Base-by-base conservation (phyloP, 208 protist genomes). In the Acanthamoeba healyi region DNA sequence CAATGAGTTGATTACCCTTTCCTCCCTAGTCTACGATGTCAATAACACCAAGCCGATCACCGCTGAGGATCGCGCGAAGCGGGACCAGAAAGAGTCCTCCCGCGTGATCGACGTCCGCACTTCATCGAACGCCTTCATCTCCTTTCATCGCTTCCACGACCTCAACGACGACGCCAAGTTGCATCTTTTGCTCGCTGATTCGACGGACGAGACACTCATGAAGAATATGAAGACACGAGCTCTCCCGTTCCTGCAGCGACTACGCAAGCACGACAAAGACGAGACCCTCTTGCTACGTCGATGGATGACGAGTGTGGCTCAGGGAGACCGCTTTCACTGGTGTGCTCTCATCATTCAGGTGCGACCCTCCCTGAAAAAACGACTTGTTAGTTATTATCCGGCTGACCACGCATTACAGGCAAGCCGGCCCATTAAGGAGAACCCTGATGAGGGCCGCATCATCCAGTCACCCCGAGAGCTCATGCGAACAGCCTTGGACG, bases 151-250 rank as follows among this genome's bases (percentile, higher is more conserved):
- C 81, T 89, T 63, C 51, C 29, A 89, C 19, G 14, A 22, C 4
- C 10, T 89, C 26, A 44, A 17, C 81, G 34, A 89, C 51, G 26
- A 89, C 51, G 81, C 61, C 17, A 49, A 38, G 29, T n/a, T 89
- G 81, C 51, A 34, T 29, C 51, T 89, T 10, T 61, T 89, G 44
- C 81, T 89, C 42, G 44, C 6, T 34, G 44, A 61, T 34, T 89
- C 81, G 17, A 89, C 81, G 32, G 81, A 89, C 51, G 81, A 89
- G 34, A 61, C 81, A n/a, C 26, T 89, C 81, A 49, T 89, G n/a
- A 22, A 61, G 19, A 61, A 89, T 36, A 22, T 89, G 26, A 49
- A 89, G 49, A n/a, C n/a, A 29, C 42, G 36, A 15, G 81, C 49
- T 46, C 81, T 89, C 6, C 81, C 81, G 34, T 89, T 89, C 51